Evolutionary conservation across 345 rosid species (phyloP).

Genomic region (Cardamine resedifolia): DNA sequence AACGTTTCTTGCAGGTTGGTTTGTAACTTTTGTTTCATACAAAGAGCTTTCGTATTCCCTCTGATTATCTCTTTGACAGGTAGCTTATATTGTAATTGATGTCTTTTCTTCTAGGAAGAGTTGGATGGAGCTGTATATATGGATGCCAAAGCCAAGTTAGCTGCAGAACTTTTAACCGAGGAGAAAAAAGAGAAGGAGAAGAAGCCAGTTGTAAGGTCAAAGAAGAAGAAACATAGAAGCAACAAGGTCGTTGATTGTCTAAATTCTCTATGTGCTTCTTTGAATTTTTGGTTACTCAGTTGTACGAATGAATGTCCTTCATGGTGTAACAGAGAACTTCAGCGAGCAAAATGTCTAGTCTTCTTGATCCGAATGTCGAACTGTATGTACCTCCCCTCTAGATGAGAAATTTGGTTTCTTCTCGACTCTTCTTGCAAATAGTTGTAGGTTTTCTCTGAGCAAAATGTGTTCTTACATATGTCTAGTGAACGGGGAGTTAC

Average conservation of each 20-base stretch:
- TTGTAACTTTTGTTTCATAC: neutral
- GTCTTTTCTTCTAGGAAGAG: neutral
- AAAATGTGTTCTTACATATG: neutral
- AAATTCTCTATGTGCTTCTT: slow-evolving; percentile 10
- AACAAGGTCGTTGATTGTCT: slow-evolving; percentile 10
- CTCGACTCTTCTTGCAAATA: neutral
- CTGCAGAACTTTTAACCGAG: slow-evolving; percentile 1
- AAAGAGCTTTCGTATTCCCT: neutral
- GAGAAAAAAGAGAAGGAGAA: neutral
- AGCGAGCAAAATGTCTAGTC: neutral
- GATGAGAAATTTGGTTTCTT: neutral
- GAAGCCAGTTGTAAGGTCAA: neutral
- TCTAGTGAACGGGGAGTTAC: neutral
- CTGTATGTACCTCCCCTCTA: slow-evolving; percentile 11
- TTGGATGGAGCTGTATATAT: neutral
- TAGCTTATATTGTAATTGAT: neutral
- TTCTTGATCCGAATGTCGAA: neutral
- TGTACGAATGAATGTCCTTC: slow-evolving; percentile 1
- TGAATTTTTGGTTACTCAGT: neutral
- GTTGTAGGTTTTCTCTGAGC: neutral
- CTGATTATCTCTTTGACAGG: neutral
- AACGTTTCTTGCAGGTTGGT: slow-evolving; percentile 20
- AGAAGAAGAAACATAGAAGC: slow-evolving; percentile 8
- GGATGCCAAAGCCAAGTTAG: slow-evolving; percentile 18
- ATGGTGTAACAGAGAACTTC: slow-evolving; percentile 18